Percentiles rank a stretch among this genome's conserved stretches.
phyloP scores from a whole-genome alignment of 768 basidiomycete species.

The Tricholoma furcatifolium region DNA sequence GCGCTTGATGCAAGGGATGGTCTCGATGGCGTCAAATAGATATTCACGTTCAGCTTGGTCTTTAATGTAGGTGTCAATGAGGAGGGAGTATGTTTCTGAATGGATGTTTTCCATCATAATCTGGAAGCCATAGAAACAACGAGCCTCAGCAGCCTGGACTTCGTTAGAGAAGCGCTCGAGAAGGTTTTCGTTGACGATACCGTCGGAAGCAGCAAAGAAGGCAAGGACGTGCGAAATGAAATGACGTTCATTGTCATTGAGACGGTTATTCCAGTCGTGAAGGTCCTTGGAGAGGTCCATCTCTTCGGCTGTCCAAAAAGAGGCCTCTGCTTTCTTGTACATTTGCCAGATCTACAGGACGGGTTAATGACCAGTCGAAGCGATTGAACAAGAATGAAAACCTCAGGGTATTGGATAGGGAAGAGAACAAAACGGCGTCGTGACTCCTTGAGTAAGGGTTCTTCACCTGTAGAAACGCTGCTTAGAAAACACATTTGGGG shows the following conservation, averaged over 20 bases:
- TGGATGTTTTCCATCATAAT: slow-evolving; percentile 99
- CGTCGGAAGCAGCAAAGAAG: slow-evolving; percentile 94
- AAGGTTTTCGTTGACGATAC: slow-evolving; percentile 95
- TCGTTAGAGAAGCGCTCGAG: slow-evolving; percentile 92
- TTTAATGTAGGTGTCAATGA: slow-evolving; percentile 94
- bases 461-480: slow-evolving; percentile 46
- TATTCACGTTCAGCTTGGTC: slow-evolving; percentile 72
- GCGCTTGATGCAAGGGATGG: slow-evolving; percentile 86
- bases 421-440: slow-evolving; percentile 87
- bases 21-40: slow-evolving; percentile 91
- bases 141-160: slow-evolving; percentile 88
- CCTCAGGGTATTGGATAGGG: slow-evolving; percentile 91
- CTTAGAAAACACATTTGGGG: not conserved
- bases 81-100: slow-evolving; percentile 93
- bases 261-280: slow-evolving; percentile 81
- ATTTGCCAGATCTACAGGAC: slow-evolving; percentile 81
- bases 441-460: slow-evolving; percentile 78
- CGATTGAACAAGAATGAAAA: slow-evolving; percentile 22
- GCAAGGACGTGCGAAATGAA: slow-evolving; percentile 93
- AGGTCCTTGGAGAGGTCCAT: slow-evolving; percentile 87
- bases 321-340: slow-evolving; percentile 94
- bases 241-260: slow-evolving; percentile 81
- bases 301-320: slow-evolving; percentile 92
- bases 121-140: slow-evolving; percentile 97
- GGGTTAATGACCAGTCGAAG: not conserved